phyloP scores from a whole-genome alignment of 1,139 yeast genomes.

The Debaryomycetaceae sp. region DNA sequence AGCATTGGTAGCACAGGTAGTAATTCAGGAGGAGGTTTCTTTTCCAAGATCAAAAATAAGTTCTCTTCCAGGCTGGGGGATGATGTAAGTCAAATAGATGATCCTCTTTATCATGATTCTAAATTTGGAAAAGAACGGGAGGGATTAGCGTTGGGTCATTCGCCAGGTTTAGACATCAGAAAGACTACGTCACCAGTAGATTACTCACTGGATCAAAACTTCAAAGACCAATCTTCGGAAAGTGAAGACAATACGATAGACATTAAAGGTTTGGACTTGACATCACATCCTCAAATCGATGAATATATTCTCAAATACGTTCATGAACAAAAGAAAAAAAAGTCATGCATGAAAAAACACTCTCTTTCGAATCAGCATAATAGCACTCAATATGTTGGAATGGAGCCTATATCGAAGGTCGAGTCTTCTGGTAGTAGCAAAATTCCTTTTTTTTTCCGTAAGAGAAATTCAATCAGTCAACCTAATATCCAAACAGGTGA shows the following conservation, averaged over 20 bases:
- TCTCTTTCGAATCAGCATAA: neutral
- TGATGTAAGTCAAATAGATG: slow-evolving; percentile 4
- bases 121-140: neutral
- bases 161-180: neutral
- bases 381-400: too few relatives aligned
- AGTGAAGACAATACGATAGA: neutral
- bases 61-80: slow-evolving; percentile 18
- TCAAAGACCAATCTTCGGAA: neutral
- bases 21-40: slow-evolving; percentile 25
- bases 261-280: slow-evolving; percentile 3
- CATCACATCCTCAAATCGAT: slow-evolving; percentile 51
- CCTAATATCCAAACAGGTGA: neutral
- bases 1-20: slow-evolving; percentile 11
- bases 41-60: slow-evolving; percentile 37
- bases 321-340: slow-evolving; percentile 19
- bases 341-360: neutral
- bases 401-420: neutral
- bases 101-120: neutral
- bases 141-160: too few relatives aligned
- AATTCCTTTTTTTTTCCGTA: neutral
- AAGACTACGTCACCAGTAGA: neutral
- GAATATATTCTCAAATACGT: slow-evolving; percentile 55
- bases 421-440: neutral
- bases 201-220: neutral
- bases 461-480: neutral